Percentiles rank a stretch among this genome's conserved stretches.
These are phyloP conservation scores for Aquilaria yunnanensis DNA, from an alignment of 345 rosid species.

Conservation along the genomic window DNA sequence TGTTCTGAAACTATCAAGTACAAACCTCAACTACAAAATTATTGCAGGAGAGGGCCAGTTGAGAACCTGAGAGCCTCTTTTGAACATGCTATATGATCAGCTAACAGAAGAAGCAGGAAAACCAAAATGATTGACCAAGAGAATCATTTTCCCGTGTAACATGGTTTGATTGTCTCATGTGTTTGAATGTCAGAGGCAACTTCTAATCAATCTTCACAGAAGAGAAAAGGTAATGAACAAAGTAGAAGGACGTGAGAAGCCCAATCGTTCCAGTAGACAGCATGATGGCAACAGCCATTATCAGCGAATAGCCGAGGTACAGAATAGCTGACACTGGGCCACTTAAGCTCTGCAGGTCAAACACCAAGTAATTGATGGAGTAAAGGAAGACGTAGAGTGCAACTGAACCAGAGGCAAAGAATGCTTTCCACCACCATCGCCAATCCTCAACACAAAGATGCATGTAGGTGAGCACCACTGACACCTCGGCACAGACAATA, in stretches of 20 bases:
- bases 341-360: slow-evolving; percentile 71
- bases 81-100: slow-evolving; percentile 13
- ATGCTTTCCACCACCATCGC: slow-evolving; percentile 95
- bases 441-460: slow-evolving; percentile 87
- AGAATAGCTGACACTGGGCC: slow-evolving; percentile 76
- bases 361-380: slow-evolving; percentile 74
- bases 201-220: slow-evolving; percentile 72
- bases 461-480: slow-evolving; percentile 80
- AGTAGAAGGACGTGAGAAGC: slow-evolving; percentile 69
- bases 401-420: slow-evolving; percentile 80
- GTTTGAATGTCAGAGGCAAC: not conserved
- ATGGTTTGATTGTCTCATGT: not conserved
- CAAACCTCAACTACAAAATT: slow-evolving; percentile 15
- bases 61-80: slow-evolving; percentile 6
- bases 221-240: slow-evolving; percentile 80
- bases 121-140: slow-evolving; percentile 10
- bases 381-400: slow-evolving; percentile 69
- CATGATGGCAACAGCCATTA: slow-evolving; percentile 79
- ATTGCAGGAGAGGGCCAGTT: slow-evolving; percentile 8
- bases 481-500: slow-evolving; percentile 71
- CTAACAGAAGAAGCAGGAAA: slow-evolving; percentile 4
- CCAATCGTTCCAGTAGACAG: slow-evolving; percentile 76
- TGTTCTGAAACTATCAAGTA: not conserved
- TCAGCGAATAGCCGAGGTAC: slow-evolving; percentile 67
- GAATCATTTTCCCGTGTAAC: slow-evolving; percentile 12